Percentiles rank a stretch among this genome's conserved stretches.
These are phyloP conservation scores for Elsinoe ampelina DNA, from an alignment of 2,329 filamentous ascomycete species.

Conservation along the genomic window DNA sequence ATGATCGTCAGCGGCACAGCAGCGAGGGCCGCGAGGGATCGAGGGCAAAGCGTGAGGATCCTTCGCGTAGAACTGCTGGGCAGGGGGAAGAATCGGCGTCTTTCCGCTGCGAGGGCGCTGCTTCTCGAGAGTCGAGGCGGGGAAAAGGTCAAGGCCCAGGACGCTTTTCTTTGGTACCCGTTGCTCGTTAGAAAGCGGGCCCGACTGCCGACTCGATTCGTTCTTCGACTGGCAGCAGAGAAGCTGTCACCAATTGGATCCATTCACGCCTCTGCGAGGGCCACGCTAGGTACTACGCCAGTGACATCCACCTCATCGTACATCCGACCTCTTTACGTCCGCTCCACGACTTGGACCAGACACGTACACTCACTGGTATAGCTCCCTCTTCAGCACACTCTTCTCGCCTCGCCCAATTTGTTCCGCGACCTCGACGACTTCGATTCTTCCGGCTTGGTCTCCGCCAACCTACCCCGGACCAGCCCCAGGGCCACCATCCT, in stretches of 20 bases:
- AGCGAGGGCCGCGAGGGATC: background rate
- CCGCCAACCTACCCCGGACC: background rate
- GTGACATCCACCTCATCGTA: slow-evolving; percentile 1
- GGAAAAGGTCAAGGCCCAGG: background rate
- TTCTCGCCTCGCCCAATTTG: background rate
- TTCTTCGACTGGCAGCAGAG: background rate
- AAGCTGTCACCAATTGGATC: background rate
- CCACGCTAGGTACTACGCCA: background rate
- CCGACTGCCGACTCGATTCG: slow-evolving; percentile 2
- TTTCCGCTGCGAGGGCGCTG: background rate
- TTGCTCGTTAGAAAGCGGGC: background rate
- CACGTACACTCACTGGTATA: background rate
- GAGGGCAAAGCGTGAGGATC: background rate
- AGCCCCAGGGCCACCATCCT: background rate
- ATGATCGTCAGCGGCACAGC: slow-evolving; percentile 1
- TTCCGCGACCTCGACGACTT: slow-evolving; percentile 4
- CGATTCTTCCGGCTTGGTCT: background rate
- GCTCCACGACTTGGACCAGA: slow-evolving; percentile 14
- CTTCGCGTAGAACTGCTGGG: slow-evolving; percentile 8
- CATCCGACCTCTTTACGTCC: background rate
- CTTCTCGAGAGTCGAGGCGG: background rate
- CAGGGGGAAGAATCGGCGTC: background rate
- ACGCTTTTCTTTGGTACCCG: background rate
- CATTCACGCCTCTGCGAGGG: background rate
- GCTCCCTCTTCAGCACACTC: background rate